Conservation (phyloP, 106 monocot genomes). For the Cymbidium sinense region DNA sequence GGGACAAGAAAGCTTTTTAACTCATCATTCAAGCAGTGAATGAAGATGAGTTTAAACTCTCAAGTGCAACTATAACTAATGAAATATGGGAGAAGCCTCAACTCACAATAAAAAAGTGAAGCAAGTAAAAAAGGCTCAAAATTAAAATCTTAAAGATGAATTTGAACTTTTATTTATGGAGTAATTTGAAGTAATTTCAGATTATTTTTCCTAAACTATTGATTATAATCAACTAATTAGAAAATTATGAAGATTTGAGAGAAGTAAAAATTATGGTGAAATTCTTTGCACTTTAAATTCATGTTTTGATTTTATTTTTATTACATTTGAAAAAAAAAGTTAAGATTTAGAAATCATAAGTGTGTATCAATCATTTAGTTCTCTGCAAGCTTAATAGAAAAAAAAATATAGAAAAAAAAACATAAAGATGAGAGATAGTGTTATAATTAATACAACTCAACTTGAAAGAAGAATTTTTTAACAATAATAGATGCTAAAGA, state of each 20-base stretch:
- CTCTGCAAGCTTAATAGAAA: not conserved
- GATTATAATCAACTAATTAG: not conserved
- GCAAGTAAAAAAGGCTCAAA: too few relatives aligned
- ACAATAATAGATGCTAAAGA: not conserved
- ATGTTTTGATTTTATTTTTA: not conserved
- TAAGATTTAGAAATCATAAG: conserved; percentile 3
- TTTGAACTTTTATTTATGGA: too few relatives aligned
- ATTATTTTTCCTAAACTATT: not conserved
- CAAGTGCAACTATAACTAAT: too few relatives aligned
- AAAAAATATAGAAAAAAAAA: not conserved
- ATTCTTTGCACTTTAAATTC: not conserved
- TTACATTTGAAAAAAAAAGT: not conserved
- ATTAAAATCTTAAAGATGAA: too few relatives aligned
- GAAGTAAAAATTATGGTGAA: not conserved
- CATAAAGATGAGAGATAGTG: too few relatives aligned
- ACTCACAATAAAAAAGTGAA: too few relatives aligned
- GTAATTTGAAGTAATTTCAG: too few relatives aligned
- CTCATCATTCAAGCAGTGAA: too few relatives aligned
- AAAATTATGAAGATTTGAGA: not conserved
- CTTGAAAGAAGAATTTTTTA: not conserved
- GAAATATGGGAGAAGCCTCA: too few relatives aligned
- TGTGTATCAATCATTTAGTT: not conserved
- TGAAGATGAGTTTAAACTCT: too few relatives aligned
- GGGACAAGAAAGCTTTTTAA: too few relatives aligned
- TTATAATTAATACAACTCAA: not conserved